Base-by-base conservation (phyloP, 345 rosid species). In the Arabis hirsuta region DNA sequence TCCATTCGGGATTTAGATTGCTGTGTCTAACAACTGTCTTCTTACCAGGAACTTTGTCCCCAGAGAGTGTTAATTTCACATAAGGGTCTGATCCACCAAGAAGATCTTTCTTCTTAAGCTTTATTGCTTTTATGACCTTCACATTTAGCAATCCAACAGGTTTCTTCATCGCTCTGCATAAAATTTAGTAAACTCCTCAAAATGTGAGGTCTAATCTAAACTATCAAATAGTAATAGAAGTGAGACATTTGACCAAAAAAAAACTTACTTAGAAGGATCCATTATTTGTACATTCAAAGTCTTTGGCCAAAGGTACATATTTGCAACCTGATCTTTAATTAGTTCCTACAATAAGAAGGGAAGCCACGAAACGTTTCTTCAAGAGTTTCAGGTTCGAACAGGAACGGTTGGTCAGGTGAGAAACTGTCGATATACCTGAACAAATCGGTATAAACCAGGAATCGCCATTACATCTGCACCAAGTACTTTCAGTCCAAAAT, bases 271-370 rank as follows among this genome's bases (percentile, higher is more conserved):
- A 51, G 88, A 62, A 79, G 96, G 88, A 82, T 95, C 98, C 86
- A 91, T 65, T 64, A 95, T 81, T 52, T 78, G 82, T 42, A 95
- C 88, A 84, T 90, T 87, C 31, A 95, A 74, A 64, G 86, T 80
- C 84, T 88, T 92, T 56, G 99, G 99, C 99, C 99, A 95, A 11
- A 95, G 75, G 78, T 91, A 95, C 99, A 95, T 87, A 69, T 86
- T 92, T 56, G 91, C 96, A 69, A 90, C 92, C 81, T 95, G 98
- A 53, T 91, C 99, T 79, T 88, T 91, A 66, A 95, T 91, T 20
- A 86, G 81, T 65, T 92, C 98, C 99, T 95, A 87, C 48, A 83
- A 19, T 12, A 65, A 67, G 24, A 42, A 9, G 7, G 0, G 38
- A 56, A 38, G 0, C 22, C 47, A 74, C 13, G 55, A 46, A 48